Conservation (phyloP, 306 rosid genomes). For the Cucurbita pepo region DNA sequence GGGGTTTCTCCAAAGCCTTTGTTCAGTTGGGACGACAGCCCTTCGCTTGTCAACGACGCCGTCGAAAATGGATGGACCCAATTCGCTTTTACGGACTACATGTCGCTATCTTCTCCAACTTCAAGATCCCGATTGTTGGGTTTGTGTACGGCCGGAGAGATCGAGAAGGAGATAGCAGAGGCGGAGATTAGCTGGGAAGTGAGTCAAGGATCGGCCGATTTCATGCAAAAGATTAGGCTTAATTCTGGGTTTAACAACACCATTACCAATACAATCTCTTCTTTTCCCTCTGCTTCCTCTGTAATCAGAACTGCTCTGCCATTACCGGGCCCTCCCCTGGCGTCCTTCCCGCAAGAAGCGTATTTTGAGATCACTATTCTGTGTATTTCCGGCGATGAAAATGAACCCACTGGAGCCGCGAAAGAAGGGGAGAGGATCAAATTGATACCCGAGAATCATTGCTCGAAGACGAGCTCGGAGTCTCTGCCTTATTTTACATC, state of each 20-base stretch:
- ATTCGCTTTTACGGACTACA: conserved; percentile 39
- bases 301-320: conserved; percentile 55
- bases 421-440: conserved; percentile 64
- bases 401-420: conserved; percentile 20
- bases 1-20: conserved; percentile 33
- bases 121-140: conserved; percentile 44
- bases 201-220: conserved; percentile 54
- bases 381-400: conserved; percentile 16
- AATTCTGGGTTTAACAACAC: conserved; percentile 47
- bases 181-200: conserved; percentile 76
- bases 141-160: conserved; percentile 32
- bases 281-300: conserved; percentile 23
- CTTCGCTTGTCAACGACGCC: conserved; percentile 56
- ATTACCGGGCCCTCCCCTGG: conserved; percentile 74
- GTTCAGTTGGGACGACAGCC: conserved; percentile 69
- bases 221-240: conserved; percentile 75
- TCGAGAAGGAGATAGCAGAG: conserved; percentile 33
- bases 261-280: conserved; percentile 9
- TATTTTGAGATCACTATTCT: conserved; percentile 73
- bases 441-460: conserved; percentile 31
- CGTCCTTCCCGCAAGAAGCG: conserved; percentile 80
- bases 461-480: conserved; percentile 39
- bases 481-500: conserved; percentile 37
- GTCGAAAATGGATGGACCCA: conserved; percentile 91
- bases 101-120: conserved; percentile 20